Base-by-base conservation (phyloP, 2,329 filamentous ascomycete species). In the Diplodia sapinea region DNA sequence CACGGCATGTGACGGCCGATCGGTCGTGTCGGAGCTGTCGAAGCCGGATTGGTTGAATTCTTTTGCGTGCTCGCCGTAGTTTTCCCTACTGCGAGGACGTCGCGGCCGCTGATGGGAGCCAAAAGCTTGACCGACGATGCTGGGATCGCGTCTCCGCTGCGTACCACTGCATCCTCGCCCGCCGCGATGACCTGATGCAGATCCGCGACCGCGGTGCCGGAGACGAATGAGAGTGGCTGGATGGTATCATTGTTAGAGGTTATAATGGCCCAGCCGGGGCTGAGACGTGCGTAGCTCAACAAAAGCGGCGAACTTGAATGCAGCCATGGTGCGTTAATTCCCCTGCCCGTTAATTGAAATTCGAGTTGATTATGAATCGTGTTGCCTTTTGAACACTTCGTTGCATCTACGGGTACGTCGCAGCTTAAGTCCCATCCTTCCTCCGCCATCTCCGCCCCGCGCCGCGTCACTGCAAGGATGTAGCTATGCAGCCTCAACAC, bases 31-130 rank as follows among this genome's bases (percentile, higher is more conserved):
- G 5, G 80, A 84, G 66, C 80, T 81, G 72, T 87, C 86, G 70
- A 82, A 87, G 0, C 85, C 85, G 1, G 82, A 84, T 11, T 75
- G 79, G 70, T 87, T 85, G 76, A 88, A 87, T 69, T 87, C 85
- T 65, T 81, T 83, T 1, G 85, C 85, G 71, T 88, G 85, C 51
- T 85, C 85, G 38, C 78, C 76, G 70, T 87, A 88, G 70, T 87
- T 87, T 72, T 86, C 29, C 85, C 84, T 2, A 87, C 83, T 57
- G 83, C 81, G 1, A 87, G 79, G n/a, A 87, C 76, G 72, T 87
- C 84, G 29, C 85, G 79, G 6, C 79, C 80, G 23, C 75, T 76
- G 51, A 86, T 79, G 0, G 83, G 82, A 2, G 85, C 77, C 0
- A 85, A 77, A 0, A 86, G 72, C 67, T 79, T 80, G 26, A 83